Conservation (phyloP, 2,329 filamentous ascomycete species). For the Colletotrichum spinosum region DNA sequence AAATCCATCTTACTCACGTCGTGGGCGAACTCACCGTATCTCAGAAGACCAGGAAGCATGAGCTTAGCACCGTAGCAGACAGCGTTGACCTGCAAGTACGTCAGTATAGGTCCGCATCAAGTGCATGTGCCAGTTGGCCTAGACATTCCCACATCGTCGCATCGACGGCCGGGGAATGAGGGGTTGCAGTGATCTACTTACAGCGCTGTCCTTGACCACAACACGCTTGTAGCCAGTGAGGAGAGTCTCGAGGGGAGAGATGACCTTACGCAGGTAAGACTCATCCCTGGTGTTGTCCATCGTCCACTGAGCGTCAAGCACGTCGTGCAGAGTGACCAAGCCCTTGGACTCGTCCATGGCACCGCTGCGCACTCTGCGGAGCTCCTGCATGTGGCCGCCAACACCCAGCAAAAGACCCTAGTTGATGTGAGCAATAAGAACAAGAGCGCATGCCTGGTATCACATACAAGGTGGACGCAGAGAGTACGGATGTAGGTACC, state of each 20-base stretch:
- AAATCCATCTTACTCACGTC: slow-evolving; percentile 37
- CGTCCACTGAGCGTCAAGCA: slow-evolving; percentile 95
- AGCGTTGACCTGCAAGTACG: slow-evolving; percentile 75
- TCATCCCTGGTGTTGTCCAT: slow-evolving; percentile 94
- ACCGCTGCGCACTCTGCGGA: slow-evolving; percentile 91
- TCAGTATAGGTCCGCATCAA: slow-evolving; percentile 19
- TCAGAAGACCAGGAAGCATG: slow-evolving; percentile 95
- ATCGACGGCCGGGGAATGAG: slow-evolving; percentile 13
- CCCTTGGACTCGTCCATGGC: slow-evolving; percentile 93
- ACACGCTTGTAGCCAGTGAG: slow-evolving; percentile 95
- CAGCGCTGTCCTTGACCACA: slow-evolving; percentile 93
- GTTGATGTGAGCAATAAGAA: slow-evolving; percentile 22
- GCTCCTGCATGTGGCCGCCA: slow-evolving; percentile 98
- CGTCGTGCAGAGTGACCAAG: slow-evolving; percentile 93
- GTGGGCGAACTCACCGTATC: slow-evolving; percentile 75
- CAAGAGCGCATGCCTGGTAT: slow-evolving; percentile 46
- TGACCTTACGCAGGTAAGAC: slow-evolving; percentile 89
- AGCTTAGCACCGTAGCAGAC: slow-evolving; percentile 99
- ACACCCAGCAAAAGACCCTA: slow-evolving; percentile 77
- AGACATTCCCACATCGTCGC: slow-evolving; percentile 26
- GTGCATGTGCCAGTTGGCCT: neutral
- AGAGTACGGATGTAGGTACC: slow-evolving; percentile 99
- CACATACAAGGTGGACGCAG: slow-evolving; percentile 80
- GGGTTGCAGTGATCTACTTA: slow-evolving; percentile 30
- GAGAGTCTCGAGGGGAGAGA: slow-evolving; percentile 91